Conservation (phyloP, 371 early-diverging fungal genomes). For the Apophysomyces elegans region DNA sequence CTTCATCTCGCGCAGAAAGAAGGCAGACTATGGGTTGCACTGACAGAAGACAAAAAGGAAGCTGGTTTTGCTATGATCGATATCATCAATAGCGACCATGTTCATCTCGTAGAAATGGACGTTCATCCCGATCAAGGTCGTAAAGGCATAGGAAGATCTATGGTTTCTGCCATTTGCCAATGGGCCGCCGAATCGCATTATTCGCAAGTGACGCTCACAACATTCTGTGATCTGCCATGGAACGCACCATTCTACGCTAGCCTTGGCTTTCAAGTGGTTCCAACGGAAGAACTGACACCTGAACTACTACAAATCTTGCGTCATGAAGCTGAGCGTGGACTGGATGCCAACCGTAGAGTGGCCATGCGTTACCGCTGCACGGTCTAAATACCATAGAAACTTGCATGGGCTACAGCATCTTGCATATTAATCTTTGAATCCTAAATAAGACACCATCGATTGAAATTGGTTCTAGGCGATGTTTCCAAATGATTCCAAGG, state of each 20-base stretch:
- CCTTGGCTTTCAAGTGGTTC: background rate
- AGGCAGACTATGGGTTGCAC: background rate
- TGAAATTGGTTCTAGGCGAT: no score
- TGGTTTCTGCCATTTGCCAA: slow-evolving; percentile 1
- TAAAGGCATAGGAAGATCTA: background rate
- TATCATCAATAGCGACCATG: background rate
- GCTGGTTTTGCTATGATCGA: background rate
- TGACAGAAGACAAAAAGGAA: background rate
- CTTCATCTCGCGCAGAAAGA: background rate
- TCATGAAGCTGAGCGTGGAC: background rate
- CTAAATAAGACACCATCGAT: background rate
- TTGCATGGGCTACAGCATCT: background rate
- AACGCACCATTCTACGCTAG: background rate
- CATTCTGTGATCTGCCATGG: slow-evolving; percentile 2
- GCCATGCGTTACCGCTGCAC: background rate
- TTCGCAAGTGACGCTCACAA: slow-evolving; percentile 2
- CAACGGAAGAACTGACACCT: background rate
- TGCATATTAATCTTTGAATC: background rate
- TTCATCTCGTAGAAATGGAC: slow-evolving; percentile 3
- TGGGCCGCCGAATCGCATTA: background rate
- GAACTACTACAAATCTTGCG: background rate
- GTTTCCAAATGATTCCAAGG: no score
- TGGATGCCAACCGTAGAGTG: background rate
- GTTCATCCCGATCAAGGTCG: slow-evolving; percentile 5
- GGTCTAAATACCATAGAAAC: background rate